phyloP scores from a whole-genome alignment of 176 grass and related monocot species.

The Chrysopogon serrulatus region DNA sequence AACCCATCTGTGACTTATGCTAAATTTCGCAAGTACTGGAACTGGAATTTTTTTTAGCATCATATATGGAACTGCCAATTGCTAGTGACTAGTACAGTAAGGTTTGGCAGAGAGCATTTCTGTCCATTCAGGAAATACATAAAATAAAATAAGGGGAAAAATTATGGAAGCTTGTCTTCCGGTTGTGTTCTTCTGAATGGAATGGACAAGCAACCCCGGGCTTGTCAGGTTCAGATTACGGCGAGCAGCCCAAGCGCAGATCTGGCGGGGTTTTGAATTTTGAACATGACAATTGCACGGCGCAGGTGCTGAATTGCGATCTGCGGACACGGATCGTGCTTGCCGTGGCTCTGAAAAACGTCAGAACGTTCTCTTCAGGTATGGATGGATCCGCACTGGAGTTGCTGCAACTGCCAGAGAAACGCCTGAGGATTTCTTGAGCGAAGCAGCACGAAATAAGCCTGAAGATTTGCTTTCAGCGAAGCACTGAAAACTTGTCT shows the following conservation, averaged over 20 bases:
- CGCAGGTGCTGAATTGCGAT: neutral
- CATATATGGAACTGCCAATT: no score
- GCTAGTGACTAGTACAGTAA: neutral
- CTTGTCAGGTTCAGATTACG: slow-evolving; percentile 26
- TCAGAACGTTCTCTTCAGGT: neutral
- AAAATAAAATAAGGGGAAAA: neutral
- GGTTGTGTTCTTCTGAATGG: neutral
- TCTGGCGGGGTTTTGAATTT: slow-evolving; percentile 6
- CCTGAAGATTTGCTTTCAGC: neutral
- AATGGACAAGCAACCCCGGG: neutral
- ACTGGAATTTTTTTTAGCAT: no score
- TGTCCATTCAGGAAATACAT: neutral
- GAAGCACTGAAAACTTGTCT: neutral
- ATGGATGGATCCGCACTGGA: neutral
- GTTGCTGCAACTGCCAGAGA: neutral
- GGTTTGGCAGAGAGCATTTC: neutral
- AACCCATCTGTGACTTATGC: neutral
- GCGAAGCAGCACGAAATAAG: neutral
- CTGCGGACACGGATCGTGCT: neutral
- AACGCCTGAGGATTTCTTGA: neutral
- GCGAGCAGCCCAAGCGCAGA: slow-evolving; percentile 6
- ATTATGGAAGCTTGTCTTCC: neutral
- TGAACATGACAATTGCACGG: neutral
- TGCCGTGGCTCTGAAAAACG: neutral
- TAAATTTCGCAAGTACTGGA: neutral